Conservation (phyloP, 2,329 filamentous ascomycete species). For the Fusarium nematophilum region DNA sequence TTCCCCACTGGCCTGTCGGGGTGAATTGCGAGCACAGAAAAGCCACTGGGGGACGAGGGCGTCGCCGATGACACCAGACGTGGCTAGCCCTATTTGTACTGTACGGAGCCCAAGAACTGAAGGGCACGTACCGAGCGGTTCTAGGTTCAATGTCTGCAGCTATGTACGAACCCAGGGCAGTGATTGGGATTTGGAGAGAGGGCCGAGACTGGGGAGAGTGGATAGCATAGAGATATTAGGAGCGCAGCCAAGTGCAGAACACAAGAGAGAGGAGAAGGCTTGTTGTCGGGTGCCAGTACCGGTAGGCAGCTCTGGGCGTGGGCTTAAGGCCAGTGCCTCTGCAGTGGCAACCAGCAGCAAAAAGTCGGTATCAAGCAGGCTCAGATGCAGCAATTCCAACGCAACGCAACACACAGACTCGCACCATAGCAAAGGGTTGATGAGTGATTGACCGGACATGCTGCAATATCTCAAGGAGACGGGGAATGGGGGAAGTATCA, state of each 20-base stretch:
- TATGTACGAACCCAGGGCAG: not conserved
- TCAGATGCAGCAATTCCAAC: conserved; percentile 10
- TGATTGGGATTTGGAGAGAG: not conserved
- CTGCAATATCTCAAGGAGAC: conserved; percentile 20
- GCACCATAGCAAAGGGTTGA: conserved; percentile 19
- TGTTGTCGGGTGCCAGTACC: too few species aligned
- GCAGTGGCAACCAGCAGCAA: not conserved
- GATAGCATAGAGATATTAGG: conserved; percentile 1
- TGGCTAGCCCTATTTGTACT: conserved; percentile 7
- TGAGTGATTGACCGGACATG: conserved; percentile 11
- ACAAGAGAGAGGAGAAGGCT: not conserved
- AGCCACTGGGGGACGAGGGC: conserved; percentile 19
- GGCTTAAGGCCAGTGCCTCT: conserved; percentile 10
- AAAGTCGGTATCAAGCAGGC: conserved; percentile 22
- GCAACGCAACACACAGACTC: conserved; percentile 14
- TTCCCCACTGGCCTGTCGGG: conserved; percentile 28
- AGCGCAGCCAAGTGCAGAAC: not conserved
- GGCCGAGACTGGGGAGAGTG: conserved; percentile 3
- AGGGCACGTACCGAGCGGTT: conserved; percentile 8
- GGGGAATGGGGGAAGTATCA: conserved; percentile 24
- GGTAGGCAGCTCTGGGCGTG: conserved; percentile 12
- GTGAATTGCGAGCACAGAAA: conserved; percentile 15
- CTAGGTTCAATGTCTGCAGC: conserved; percentile 6
- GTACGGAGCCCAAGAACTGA: conserved; percentile 24
- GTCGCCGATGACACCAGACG: conserved; percentile 15